Evolutionary conservation across 768 basidiomycete genomes (phyloP).

Genomic region (Asterophora parasitica): DNA sequence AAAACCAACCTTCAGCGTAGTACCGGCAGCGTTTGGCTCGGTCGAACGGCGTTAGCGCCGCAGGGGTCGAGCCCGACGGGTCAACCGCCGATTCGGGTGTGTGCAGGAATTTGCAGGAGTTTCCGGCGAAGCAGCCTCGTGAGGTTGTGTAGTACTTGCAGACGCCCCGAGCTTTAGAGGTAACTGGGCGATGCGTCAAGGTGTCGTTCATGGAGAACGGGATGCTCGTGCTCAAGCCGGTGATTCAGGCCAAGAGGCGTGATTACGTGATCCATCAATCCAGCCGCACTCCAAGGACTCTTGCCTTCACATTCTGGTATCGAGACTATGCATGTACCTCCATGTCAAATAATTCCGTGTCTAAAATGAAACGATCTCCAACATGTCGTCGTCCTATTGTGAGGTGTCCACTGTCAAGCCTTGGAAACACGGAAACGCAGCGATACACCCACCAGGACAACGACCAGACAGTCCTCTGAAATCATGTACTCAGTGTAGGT

Average conservation of each 20-base stretch:
- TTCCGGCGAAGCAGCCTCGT: conserved; percentile 66
- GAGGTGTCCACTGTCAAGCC: background rate
- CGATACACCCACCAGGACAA: background rate
- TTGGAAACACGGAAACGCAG: background rate
- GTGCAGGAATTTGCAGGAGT: conserved; percentile 76
- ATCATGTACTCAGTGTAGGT: conserved; percentile 4
- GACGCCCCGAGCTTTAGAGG: conserved; percentile 66
- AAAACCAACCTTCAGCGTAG: conserved; percentile 50
- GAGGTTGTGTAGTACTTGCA: conserved; percentile 62
- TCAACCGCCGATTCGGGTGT: conserved; percentile 29
- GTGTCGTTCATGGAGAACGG: conserved; percentile 13
- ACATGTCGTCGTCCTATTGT: background rate
- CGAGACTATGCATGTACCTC: no score
- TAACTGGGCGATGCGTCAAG: conserved; percentile 43
- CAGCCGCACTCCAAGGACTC: no score
- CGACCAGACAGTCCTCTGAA: conserved; percentile 6
- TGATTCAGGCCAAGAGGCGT: no score
- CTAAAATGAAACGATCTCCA: background rate
- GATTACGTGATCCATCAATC: background rate
- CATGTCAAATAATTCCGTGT: no score
- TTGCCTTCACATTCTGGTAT: no score
- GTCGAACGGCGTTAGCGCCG: conserved; percentile 61
- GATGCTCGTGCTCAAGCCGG: background rate
- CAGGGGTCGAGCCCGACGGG: conserved; percentile 27
- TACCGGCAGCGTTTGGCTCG: conserved; percentile 64